Percentiles rank a stretch among this genome's conserved stretches.
phyloP scores from a whole-genome alignment of 2,329 filamentous ascomycete species.

The Xylariaceae sp. region DNA sequence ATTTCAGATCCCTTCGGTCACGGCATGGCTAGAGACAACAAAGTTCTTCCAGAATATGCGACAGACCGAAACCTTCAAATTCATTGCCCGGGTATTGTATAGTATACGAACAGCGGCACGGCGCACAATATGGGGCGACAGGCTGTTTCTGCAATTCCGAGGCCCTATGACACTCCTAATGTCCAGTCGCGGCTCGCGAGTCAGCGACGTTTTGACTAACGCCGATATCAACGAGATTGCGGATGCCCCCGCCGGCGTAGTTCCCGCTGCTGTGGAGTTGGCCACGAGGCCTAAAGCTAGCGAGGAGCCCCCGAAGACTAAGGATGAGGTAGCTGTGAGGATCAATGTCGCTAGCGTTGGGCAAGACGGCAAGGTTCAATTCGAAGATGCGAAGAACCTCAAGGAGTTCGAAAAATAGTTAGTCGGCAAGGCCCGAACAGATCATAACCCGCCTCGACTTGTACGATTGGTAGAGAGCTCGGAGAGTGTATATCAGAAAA shows the following conservation, averaged over 20 bases:
- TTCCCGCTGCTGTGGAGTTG: constrained; percentile 63
- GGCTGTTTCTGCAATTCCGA: constrained; percentile 87
- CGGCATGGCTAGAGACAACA: constrained; percentile 68
- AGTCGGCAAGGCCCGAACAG: neutral
- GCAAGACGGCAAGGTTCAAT: constrained; percentile 69
- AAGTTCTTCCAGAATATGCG: constrained; percentile 77
- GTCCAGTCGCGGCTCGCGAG: constrained; percentile 81
- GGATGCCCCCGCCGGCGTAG: constrained; percentile 74
- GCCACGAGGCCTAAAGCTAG: constrained; percentile 46
- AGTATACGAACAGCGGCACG: constrained; percentile 76
- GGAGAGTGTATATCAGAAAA: constrained; percentile 21
- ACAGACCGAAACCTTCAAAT: constrained; percentile 74
- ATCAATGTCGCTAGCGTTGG: constrained; percentile 63
- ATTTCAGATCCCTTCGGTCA: constrained; percentile 78
- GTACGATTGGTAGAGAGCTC: constrained; percentile 24
- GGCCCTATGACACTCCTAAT: constrained; percentile 86
- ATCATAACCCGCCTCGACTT: constrained; percentile 11
- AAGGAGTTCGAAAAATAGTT: constrained; percentile 55
- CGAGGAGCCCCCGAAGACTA: constrained; percentile 37
- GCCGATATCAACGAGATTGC: constrained; percentile 91
- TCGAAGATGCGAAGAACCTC: constrained; percentile 64
- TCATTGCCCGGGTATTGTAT: constrained; percentile 68
- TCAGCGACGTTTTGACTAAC: constrained; percentile 78
- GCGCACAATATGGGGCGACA: constrained; percentile 89
- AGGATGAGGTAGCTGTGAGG: constrained; percentile 47